These are phyloP conservation scores for Talaromyces sp. DNA, from an alignment of 2,329 filamentous ascomycete genomes.

Conservation along the genomic window DNA sequence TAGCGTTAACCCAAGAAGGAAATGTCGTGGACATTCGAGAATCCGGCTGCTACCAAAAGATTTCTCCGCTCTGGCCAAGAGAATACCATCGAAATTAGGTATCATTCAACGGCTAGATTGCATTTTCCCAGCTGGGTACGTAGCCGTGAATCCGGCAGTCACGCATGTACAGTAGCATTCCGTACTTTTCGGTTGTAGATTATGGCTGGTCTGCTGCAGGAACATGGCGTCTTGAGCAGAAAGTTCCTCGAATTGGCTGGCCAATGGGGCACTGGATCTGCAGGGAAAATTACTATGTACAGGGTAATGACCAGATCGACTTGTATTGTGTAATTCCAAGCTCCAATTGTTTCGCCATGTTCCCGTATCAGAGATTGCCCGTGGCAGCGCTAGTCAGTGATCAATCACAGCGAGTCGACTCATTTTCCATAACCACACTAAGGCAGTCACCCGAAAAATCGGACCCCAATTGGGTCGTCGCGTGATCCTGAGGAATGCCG, in stretches of 20 bases:
- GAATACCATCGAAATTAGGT: neutral
- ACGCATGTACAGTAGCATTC: constrained; percentile 3
- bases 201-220: constrained; percentile 15
- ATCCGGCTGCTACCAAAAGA: constrained; percentile 17
- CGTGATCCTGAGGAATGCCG: constrained; percentile 29
- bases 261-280: constrained; percentile 6
- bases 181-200: neutral
- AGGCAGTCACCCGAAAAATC: constrained; percentile 33
- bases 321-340: constrained; percentile 4
- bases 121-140: neutral
- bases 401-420: constrained; percentile 4
- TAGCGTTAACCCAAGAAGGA: constrained; percentile 15
- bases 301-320: neutral
- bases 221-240: constrained; percentile 11
- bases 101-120: constrained; percentile 13
- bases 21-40: constrained; percentile 20
- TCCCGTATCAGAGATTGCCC: neutral
- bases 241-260: neutral
- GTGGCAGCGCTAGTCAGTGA: neutral
- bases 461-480: constrained; percentile 23
- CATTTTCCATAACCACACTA: constrained; percentile 26
- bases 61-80: constrained; percentile 2
- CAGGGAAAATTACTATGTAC: constrained; percentile 2
- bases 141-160: constrained; percentile 3
- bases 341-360: constrained; percentile 1